Evolutionary conservation across 2,329 filamentous ascomycete genomes (phyloP).

Genomic region (Didymella segeticola): DNA sequence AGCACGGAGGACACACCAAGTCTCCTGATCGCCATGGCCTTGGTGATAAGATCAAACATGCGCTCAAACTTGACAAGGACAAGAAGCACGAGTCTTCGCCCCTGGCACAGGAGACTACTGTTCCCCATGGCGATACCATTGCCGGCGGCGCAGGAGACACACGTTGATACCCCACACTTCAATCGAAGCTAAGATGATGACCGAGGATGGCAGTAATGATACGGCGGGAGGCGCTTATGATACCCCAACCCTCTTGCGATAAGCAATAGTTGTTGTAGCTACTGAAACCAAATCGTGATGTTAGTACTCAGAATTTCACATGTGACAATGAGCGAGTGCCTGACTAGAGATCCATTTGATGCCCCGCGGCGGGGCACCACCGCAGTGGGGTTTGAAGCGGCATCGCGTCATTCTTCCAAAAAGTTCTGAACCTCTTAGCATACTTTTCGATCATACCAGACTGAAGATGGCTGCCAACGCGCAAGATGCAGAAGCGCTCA

Average conservation of each 20-base stretch:
- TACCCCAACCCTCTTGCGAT: conserved; percentile 8
- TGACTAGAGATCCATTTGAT: neutral
- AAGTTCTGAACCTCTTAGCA: conserved; percentile 10
- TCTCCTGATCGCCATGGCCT: conserved; percentile 47
- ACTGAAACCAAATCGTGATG: neutral
- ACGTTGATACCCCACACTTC: conserved; percentile 9
- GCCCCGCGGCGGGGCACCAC: conserved; percentile 8
- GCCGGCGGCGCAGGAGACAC: conserved; percentile 8
- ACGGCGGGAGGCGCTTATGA: conserved; percentile 8
- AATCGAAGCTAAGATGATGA: neutral
- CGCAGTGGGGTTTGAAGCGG: conserved; percentile 12
- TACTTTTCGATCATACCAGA: neutral
- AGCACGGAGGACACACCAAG: conserved; percentile 55
- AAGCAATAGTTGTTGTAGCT: neutral
- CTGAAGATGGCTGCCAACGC: conserved; percentile 27
- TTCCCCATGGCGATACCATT: conserved; percentile 5
- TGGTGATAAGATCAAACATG: conserved; percentile 55
- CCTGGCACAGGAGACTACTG: conserved; percentile 30
- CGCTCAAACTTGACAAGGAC: conserved; percentile 46
- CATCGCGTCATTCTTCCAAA: conserved; percentile 28
- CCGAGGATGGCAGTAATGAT: conserved; percentile 16
- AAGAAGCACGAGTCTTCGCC: conserved; percentile 44
- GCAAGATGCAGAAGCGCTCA: conserved; percentile 57
- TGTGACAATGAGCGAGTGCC: conserved; percentile 6
- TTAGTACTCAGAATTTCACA: neutral